phyloP scores from a whole-genome alignment of 768 basidiomycete genomes.

The Pleurotus sapidus region DNA sequence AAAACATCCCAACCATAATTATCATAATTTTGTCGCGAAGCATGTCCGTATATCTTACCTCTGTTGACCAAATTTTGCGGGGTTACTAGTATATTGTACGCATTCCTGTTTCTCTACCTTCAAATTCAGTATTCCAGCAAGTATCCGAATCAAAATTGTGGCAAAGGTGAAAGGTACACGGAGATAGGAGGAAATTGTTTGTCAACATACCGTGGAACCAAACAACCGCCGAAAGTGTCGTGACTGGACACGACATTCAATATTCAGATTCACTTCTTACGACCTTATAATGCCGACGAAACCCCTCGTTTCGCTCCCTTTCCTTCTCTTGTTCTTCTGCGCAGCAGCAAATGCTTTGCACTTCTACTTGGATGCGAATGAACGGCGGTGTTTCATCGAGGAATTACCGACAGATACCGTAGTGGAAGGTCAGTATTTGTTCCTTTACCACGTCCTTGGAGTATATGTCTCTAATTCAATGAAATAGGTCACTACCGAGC shows the following conservation, averaged over 20 bases:
- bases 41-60: too few relatives aligned
- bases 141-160: too few relatives aligned
- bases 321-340: slow-evolving; percentile 35
- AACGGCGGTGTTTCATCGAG: slow-evolving; percentile 94
- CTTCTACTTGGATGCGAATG: slow-evolving; percentile 94
- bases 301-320: slow-evolving; percentile 17
- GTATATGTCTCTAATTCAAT: neutral
- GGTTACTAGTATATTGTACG: too few relatives aligned
- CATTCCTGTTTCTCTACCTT: too few relatives aligned
- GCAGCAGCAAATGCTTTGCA: slow-evolving; percentile 74
- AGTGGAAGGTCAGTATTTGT: slow-evolving; percentile 68
- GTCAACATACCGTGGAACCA: neutral
- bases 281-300: slow-evolving; percentile 1
- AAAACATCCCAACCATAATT: neutral
- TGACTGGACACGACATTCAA: neutral
- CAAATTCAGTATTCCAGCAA: too few relatives aligned
- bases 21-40: too few relatives aligned
- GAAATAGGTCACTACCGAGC: slow-evolving; percentile 87
- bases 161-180: too few relatives aligned
- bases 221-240: neutral
- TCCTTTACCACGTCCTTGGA: neutral
- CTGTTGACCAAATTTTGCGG: too few relatives aligned
- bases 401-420: slow-evolving; percentile 95
- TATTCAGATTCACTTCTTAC: neutral
- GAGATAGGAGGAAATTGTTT: neutral